Evolutionary conservation across 805 yeast genomes (phyloP), one percentile per base, ranked within the genome.

Genomic region (Starmerella gropengiesseri): DNA sequence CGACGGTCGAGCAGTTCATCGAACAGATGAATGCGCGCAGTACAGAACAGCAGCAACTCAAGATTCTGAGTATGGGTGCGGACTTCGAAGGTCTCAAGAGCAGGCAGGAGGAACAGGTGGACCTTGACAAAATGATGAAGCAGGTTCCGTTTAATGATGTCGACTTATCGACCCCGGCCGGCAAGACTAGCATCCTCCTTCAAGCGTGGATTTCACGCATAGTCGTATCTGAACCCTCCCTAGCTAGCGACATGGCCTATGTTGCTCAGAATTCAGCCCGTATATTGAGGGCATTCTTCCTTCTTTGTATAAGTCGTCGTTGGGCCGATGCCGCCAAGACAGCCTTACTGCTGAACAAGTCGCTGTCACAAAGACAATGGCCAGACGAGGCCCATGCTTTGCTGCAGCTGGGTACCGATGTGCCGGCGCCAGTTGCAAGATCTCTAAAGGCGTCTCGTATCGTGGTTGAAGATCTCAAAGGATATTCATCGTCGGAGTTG

Each of bases 221-320:
- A 1, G 54, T 60, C 9, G 73, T 87, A 28, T 74, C 71, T 45
- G 95, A 85, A 45, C 77, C 95, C 3, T 81, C 98, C 0, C 65
- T 91, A 45, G 67, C 74, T 2, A 84, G 96, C 0, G 98, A 91
- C 60, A 70, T 83, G 37, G 81, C 84, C 49, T 91, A 91, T 59
- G 94, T 91, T 44, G 96, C 97, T 1, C 98, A 91, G 56, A 91
- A 91, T 56, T 74, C 96, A 3, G 85, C 89, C 1, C 77, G 99
- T 67, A 89, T 91, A 26, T 76, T 94, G 51, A 74, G 97, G 20
- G 95, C 98, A 0, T 66, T 93, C 37, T 86, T 91, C 53, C 64
- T 87, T 48, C 77, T 91, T 48, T 93, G 94, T 28, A 66, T 91
- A 27, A 82, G 84, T 55, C 69, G 98, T 52, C 68, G 93, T 45